Evolutionary conservation across 2,329 filamentous ascomycete species (phyloP), one percentile per base, ranked within the genome.

Genomic region (Sclerotinia spermophila): DNA sequence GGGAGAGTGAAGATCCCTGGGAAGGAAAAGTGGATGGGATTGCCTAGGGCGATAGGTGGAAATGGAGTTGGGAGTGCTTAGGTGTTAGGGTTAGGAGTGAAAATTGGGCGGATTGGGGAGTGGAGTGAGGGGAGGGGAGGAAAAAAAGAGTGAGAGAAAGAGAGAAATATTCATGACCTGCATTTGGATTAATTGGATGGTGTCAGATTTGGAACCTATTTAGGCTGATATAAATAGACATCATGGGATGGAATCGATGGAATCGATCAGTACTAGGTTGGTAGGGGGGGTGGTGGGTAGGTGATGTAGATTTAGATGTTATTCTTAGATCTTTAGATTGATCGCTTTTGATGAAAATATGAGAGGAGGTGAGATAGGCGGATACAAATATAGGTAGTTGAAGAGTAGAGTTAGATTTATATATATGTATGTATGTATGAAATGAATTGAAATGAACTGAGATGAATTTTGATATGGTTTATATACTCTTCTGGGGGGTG

Each of bases 1-100:
- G 95, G 95, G 83, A 75, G 82, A 17, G 64, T 68, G 27, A 77
- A 72, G 71, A 55, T 74, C 27, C 75, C 74, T 1, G 74, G 75
- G 15, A 74, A 71, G 72, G 74, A 78, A 69, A 74, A 72, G 38
- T 79, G 78, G 78, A 73, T 70, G 71, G 61, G 35, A 11, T 68
- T 79, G 24, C 77, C 77, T 19, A 74, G 71, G 70, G 71, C 77
- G 38, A 64, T 78, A 48, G 78, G 77, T 13, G 78, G 78, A 44
- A 74, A 73, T 58, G 71, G 70, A 11, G 10, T 13, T 45, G 53
- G 27, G 33, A 53, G 58, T 44, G n/a, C 42, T 60, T 45, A 45
- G 66, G n/a, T n/a, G n/a, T n/a, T n/a, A 48, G 53, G 51, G 40
- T n/a, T 17, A 21, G 10, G 3, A 2, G n/a, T 17, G 38, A n/a